These are phyloP conservation scores for Cenchrus americanus DNA, from an alignment of 176 grass and related monocot genomes.

Conservation along the genomic window DNA sequence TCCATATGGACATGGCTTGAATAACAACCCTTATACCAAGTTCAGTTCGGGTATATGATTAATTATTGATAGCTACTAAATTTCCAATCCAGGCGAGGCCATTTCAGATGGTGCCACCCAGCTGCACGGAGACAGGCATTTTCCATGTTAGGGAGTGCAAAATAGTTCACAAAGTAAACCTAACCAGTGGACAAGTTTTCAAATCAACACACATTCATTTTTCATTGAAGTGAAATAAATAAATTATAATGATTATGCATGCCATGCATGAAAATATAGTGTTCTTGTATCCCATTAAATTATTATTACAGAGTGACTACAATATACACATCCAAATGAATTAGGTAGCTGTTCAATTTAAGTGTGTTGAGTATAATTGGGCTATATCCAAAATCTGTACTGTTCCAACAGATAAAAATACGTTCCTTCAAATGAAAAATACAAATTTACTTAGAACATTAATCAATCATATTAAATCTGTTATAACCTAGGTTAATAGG, in stretches of 20 bases:
- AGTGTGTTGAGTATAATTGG: background rate
- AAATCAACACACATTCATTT: background rate
- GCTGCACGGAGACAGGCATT: slow-evolving; percentile 20
- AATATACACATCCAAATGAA: background rate
- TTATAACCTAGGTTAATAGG: background rate
- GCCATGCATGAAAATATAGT: background rate
- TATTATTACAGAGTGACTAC: background rate
- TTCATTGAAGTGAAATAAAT: background rate
- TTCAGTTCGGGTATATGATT: background rate
- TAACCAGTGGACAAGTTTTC: background rate
- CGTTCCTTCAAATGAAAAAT: background rate
- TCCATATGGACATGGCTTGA: slow-evolving; percentile 38
- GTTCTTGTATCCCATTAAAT: background rate
- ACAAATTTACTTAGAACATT: background rate
- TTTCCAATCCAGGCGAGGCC: background rate
- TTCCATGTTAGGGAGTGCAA: slow-evolving; percentile 18
- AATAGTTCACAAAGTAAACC: background rate
- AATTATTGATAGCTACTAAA: slow-evolving; percentile 47
- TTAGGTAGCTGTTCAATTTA: background rate
- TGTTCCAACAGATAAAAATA: background rate
- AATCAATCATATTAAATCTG: background rate
- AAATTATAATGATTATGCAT: background rate
- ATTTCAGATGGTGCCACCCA: slow-evolving; percentile 54
- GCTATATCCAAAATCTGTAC: background rate
- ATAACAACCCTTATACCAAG: background rate